Conservation (phyloP, 495 filamentous ascomycete genomes). For the Annulohypoxylon moriforme region DNA sequence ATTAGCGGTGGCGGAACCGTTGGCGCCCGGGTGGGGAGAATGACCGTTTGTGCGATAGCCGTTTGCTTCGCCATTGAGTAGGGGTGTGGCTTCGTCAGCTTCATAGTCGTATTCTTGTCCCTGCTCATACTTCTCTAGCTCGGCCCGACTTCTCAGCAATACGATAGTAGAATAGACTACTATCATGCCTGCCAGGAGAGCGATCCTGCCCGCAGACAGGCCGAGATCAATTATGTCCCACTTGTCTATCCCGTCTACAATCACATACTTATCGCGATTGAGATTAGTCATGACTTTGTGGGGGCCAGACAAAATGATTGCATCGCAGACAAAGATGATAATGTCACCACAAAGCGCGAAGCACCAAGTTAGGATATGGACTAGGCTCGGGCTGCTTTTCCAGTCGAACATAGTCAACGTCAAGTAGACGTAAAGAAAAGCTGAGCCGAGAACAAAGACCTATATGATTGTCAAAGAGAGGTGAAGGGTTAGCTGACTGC, state of each 20-base stretch:
- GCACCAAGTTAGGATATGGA: slow-evolving; percentile 80
- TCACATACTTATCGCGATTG: slow-evolving; percentile 30
- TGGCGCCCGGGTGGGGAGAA: slow-evolving; percentile 35
- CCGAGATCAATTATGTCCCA: slow-evolving; percentile 66
- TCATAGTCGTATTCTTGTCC: slow-evolving; percentile 59
- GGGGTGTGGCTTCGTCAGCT: slow-evolving; percentile 62
- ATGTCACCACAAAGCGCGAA: slow-evolving; percentile 74
- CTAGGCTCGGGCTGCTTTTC: slow-evolving; percentile 74
- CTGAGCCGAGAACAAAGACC: slow-evolving; percentile 83
- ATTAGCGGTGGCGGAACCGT: slow-evolving; percentile 44
- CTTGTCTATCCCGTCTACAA: slow-evolving; percentile 42
- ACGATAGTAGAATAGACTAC: slow-evolving; percentile 55
- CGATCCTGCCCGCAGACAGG: slow-evolving; percentile 57
- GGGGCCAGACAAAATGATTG: slow-evolving; percentile 68
- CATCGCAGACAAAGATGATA: slow-evolving; percentile 71
- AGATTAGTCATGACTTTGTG: slow-evolving; percentile 61
- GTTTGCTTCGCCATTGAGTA: slow-evolving; percentile 50
- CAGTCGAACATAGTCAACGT: slow-evolving; percentile 85
- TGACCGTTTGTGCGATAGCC: slow-evolving; percentile 52
- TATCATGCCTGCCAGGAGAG: slow-evolving; percentile 50
- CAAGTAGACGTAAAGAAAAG: slow-evolving; percentile 66
- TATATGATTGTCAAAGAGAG: slow-evolving; percentile 47
- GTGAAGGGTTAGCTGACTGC: slow-evolving; percentile 12
- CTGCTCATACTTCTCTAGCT: slow-evolving; percentile 52
- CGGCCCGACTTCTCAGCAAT: slow-evolving; percentile 45